These are phyloP conservation scores for Suillus clintonianus DNA, from an alignment of 768 basidiomycete species.

Conservation along the genomic window DNA sequence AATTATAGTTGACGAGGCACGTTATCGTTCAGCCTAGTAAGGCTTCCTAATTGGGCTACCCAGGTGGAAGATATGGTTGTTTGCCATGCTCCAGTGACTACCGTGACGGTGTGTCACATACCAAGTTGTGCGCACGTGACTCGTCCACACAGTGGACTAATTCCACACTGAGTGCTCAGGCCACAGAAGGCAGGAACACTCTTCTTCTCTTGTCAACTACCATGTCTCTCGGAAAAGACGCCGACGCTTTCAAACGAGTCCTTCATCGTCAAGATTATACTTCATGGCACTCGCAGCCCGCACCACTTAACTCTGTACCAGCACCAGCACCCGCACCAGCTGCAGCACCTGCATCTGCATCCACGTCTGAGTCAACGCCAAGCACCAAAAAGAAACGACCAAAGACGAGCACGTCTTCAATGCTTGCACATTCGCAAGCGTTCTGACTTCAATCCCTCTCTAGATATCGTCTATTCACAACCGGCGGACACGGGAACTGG, in stretches of 20 bases:
- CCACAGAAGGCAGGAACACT: not conserved
- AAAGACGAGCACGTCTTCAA: slow-evolving; percentile 55
- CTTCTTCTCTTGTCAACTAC: slow-evolving; percentile 8
- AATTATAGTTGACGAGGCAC: too few relatives aligned
- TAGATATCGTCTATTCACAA: slow-evolving; percentile 83
- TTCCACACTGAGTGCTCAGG: not conserved
- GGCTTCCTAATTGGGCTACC: too few relatives aligned
- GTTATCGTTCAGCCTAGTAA: too few relatives aligned
- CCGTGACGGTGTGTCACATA: too few relatives aligned
- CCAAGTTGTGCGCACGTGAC: too few relatives aligned
- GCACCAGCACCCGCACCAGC: slow-evolving; percentile 29
- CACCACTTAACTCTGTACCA: slow-evolving; percentile 35
- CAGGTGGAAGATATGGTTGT: too few relatives aligned
- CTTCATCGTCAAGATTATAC: slow-evolving; percentile 66
- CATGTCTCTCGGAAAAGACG: slow-evolving; percentile 74
- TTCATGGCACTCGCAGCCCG: slow-evolving; percentile 75
- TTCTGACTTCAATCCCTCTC: slow-evolving; percentile 13
- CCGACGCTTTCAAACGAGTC: slow-evolving; percentile 67
- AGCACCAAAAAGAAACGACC: slow-evolving; percentile 53
- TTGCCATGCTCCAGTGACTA: too few relatives aligned
- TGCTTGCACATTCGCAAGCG: not conserved
- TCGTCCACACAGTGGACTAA: too few relatives aligned
- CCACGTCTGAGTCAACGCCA: slow-evolving; percentile 28
- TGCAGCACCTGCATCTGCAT: slow-evolving; percentile 25
- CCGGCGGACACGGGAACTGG: slow-evolving; percentile 85